These are phyloP conservation scores for Aspergillus sp. DNA, from an alignment of 2,329 filamentous ascomycete species.

Conservation along the genomic window DNA sequence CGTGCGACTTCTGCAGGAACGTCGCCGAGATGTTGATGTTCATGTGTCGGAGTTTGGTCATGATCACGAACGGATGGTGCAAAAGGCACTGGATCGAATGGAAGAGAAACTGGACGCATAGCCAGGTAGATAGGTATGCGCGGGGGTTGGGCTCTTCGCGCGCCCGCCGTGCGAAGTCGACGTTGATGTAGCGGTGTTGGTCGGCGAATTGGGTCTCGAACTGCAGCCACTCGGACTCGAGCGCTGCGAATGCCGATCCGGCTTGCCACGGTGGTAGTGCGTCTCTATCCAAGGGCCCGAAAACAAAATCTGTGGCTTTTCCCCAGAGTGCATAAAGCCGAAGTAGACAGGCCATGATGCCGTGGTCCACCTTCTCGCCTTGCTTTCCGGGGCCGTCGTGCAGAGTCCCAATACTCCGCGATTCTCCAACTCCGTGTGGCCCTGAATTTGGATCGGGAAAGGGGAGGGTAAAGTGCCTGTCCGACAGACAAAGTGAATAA, in stretches of 20 bases:
- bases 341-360: constrained; percentile 14
- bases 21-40: constrained; percentile 15
- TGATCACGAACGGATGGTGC: constrained; percentile 19
- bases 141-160: constrained; percentile 13
- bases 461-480: constrained; percentile 15
- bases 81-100: constrained; percentile 16
- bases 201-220: constrained; percentile 20
- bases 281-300: constrained; percentile 10
- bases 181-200: constrained; percentile 17
- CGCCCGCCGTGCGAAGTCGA: constrained; percentile 16
- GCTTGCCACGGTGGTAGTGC: constrained; percentile 14
- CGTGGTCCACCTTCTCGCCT: constrained; percentile 13
- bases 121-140: constrained; percentile 16
- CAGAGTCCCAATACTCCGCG: constrained; percentile 5
- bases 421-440: background rate
- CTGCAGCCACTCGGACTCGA: constrained; percentile 19
- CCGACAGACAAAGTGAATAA: constrained; percentile 15
- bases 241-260: constrained; percentile 13
- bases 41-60: constrained; percentile 18
- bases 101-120: constrained; percentile 19
- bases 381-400: constrained; percentile 10
- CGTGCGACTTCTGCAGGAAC: constrained; percentile 19
- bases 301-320: constrained; percentile 17
- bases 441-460: constrained; percentile 8
- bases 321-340: constrained; percentile 17